phyloP scores from a whole-genome alignment of 2,329 filamentous ascomycete genomes.

The Pestalotiopsis sp. region DNA sequence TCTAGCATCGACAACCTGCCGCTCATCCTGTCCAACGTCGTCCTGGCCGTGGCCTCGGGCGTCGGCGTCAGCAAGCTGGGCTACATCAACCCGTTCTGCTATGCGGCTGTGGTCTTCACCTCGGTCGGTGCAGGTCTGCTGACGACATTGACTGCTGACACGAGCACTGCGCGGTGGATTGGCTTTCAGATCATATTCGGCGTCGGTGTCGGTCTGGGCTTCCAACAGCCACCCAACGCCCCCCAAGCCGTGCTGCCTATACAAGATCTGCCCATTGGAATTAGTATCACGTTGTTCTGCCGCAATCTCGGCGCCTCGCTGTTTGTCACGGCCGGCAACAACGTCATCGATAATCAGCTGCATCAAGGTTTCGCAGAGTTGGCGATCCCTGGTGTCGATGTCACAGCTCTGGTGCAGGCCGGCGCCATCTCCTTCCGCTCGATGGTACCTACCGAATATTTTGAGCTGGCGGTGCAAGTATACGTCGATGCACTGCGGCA shows the following conservation, averaged over 20 bases:
- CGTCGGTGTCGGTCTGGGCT: background rate
- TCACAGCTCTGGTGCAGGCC: background rate
- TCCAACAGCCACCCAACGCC: background rate
- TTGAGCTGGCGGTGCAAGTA: background rate
- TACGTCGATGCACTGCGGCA: background rate
- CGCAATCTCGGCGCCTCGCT: background rate
- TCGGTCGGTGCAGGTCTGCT: background rate
- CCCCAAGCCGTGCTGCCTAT: background rate
- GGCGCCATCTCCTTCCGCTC: background rate
- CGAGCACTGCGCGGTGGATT: background rate
- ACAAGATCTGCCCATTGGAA: background rate
- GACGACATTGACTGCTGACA: background rate
- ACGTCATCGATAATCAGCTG: background rate
- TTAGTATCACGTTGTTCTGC: background rate
- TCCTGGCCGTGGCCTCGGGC: constrained; percentile 25
- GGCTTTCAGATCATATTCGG: background rate
- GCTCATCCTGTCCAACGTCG: constrained; percentile 31
- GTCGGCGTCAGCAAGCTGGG: constrained; percentile 26
- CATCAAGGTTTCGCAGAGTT: background rate
- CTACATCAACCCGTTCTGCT: constrained; percentile 32
- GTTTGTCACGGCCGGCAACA: background rate
- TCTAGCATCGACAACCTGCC: background rate
- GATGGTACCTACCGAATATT: background rate
- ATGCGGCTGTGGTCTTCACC: constrained; percentile 12
- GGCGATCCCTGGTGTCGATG: background rate